A percentile compares a stretch with the other conserved stretches of the same genome.
Evolutionary conservation across 225 moss, liverwort and hornwort species (phyloP).

Genomic region (Lunularia cruciata): DNA sequence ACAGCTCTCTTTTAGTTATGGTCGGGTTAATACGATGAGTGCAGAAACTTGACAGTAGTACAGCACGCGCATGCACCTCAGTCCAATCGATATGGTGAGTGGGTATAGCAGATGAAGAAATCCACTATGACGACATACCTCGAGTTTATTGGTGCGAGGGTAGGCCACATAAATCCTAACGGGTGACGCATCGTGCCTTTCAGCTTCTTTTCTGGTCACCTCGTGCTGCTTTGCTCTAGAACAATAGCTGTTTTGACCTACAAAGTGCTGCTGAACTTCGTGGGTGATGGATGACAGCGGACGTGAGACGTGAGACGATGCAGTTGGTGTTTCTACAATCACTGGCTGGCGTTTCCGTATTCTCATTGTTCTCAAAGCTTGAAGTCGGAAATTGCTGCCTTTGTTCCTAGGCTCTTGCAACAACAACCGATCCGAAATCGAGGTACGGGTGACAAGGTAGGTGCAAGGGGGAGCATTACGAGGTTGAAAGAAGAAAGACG

Average conservation of each 20-base stretch:
- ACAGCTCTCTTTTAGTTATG: no score
- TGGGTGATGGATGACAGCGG: conserved; percentile 3
- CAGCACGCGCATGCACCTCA: neutral
- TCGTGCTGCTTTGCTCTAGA: neutral
- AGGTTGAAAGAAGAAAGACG: neutral
- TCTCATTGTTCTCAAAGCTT: conserved; percentile 10
- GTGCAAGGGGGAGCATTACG: neutral
- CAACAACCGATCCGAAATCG: conserved; percentile 2
- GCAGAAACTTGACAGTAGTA: conserved; percentile 6
- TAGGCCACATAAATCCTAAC: neutral
- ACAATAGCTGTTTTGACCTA: neutral
- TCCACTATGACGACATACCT: neutral
- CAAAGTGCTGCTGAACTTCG: conserved; percentile 2
- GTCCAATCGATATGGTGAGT: neutral
- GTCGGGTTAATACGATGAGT: no score
- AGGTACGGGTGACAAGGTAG: neutral
- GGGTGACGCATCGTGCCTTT: conserved; percentile 5
- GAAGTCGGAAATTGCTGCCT: neutral
- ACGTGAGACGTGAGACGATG: conserved; percentile 9
- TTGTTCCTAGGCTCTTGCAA: neutral
- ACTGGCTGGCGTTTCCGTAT: conserved; percentile 16
- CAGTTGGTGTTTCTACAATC: neutral
- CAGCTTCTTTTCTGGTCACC: conserved; percentile 5
- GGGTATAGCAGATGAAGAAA: neutral
- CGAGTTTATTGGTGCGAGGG: neutral